phyloP scores from a whole-genome alignment of 192 early-diverging fungal species.

The Coemansia sp. region DNA sequence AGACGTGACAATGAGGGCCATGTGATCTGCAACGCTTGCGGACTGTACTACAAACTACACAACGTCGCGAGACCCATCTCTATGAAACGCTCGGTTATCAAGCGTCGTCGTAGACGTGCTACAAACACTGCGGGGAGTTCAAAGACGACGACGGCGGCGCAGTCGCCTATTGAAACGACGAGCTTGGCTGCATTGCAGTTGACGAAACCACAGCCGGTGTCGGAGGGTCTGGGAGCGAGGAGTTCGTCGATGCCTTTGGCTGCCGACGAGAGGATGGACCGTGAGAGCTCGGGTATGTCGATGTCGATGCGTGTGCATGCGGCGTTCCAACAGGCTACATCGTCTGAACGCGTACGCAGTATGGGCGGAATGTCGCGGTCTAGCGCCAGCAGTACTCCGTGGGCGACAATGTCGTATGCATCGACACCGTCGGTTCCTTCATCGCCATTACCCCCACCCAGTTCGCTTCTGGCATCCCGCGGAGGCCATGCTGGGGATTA shows the following conservation, averaged over 20 bases:
- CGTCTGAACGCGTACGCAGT: not conserved
- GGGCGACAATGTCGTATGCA: not conserved
- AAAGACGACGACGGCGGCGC: not conserved
- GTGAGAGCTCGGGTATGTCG: not conserved
- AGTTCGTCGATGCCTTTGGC: slow-evolving; percentile 39
- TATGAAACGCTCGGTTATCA: slow-evolving; percentile 66
- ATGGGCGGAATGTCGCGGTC: not conserved
- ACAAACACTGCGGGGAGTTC: slow-evolving; percentile 13
- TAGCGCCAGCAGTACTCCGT: not conserved
- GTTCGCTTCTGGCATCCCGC: too few relatives aligned
- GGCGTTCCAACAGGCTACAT: not conserved
- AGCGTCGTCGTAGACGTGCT: slow-evolving; percentile 61
- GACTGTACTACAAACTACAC: slow-evolving; percentile 84
- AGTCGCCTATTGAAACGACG: not conserved
- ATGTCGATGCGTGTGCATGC: slow-evolving; percentile 10
- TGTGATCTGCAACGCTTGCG: slow-evolving; percentile 88
- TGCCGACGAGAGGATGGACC: slow-evolving; percentile 1
- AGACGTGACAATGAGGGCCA: slow-evolving; percentile 65
- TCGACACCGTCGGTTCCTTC: not conserved
- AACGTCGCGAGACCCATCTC: slow-evolving; percentile 67
- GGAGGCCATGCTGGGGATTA: not conserved
- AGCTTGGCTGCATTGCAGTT: not conserved
- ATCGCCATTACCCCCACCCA: not conserved
- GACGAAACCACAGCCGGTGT: too few relatives aligned
- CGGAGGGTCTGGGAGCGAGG: slow-evolving; percentile 9